Evolutionary conservation across 768 basidiomycete species (phyloP), one percentile per base, ranked within the genome.

Genomic region (Lepiota venenata): DNA sequence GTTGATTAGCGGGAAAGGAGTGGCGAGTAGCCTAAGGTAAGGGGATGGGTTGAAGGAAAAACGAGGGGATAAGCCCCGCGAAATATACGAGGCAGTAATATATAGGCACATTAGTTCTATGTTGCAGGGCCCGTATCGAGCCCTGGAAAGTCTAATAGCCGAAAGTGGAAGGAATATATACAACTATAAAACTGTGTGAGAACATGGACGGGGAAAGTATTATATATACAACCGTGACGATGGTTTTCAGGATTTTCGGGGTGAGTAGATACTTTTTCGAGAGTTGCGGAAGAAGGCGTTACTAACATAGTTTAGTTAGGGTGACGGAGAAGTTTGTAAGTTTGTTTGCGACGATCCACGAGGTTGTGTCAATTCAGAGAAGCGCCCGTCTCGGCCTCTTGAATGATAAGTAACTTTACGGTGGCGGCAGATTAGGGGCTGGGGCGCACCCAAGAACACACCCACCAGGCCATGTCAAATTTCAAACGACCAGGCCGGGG

Each of bases 281-380:
- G 16, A 36, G 29, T 47, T 46, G 32, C 14, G 29, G 11, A 47
- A 47, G 46, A 47, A 46, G 44, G 29, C n/a, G 29, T 47, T 47
- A 36, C 20, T 18, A 36, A 47, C 39, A 40, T 40, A 47, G 36
- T 25, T 11, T 21, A 45, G 22, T 22, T 25, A 21, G 18, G 46
- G 32, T 47, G 32, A 21, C 32, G 29, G 46, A 21, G 32, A 36
- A 47, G 25, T 10, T 21, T 18, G 35, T 47, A 47, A 35, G 32
- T 35, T 36, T 47, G 32, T 36, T 20, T 14, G 46, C 36, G 46
- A 29, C 46, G 46, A 32, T 25, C 21, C 46, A 47, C 35, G 32
- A 47, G 46, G 46, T 46, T 32, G 44, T 45, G 43, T 45, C 46
- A 47, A 47, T 21, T 32, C n/a, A n/a, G 18, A 35, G 46, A 47